Evolutionary conservation across 2,329 filamentous ascomycete species (phyloP), one percentile per base, ranked within the genome.

Genomic region (Xylariaceae sp.): DNA sequence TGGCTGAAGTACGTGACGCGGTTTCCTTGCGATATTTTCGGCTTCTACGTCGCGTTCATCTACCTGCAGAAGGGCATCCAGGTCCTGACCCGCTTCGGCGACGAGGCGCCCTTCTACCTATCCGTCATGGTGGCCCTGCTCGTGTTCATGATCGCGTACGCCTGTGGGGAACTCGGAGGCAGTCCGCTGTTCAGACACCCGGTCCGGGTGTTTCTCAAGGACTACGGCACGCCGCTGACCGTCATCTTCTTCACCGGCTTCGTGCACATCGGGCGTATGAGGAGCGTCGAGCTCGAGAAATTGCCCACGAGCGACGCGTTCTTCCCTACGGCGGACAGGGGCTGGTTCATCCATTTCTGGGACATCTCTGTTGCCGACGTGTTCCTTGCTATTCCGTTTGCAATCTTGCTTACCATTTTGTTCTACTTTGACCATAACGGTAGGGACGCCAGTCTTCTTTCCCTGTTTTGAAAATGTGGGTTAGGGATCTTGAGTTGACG

Each of bases 381-480:
- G 6, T 96, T 96, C 69, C 78, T 92, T 43, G 91, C 92, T 1
- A 82, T 96, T n/a, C 92, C 92, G 0, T 96, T 96, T 75, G 91
- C 90, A 0, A 68, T 96, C 32, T 77, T 96, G 1, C 78, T 96
- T 16, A 96, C 91, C 0, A 86, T 96, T 20, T 75, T 96, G 3
- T 96, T 96, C 70, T 96, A 89, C 77, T 96, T 95, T 70, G 91
- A 96, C 68, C 91, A 96, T 68, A 96, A 95, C 65, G 88, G 88
- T 90, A 76, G 59, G 77, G 19, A 2, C 61, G 5, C 23, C 23
- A 26, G 23, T 26, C 4, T 26, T 26, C 4, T 26, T 26, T 26
- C 23, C 9, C 23, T 26, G 23, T 4, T 26, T 26, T 26, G 23
- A 26, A 26, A 26, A 26, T 26, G 9, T 7, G 14, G 42, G 46